Base-by-base conservation (phyloP, 352 stramenopile species). In the Pythium aquatile region DNA sequence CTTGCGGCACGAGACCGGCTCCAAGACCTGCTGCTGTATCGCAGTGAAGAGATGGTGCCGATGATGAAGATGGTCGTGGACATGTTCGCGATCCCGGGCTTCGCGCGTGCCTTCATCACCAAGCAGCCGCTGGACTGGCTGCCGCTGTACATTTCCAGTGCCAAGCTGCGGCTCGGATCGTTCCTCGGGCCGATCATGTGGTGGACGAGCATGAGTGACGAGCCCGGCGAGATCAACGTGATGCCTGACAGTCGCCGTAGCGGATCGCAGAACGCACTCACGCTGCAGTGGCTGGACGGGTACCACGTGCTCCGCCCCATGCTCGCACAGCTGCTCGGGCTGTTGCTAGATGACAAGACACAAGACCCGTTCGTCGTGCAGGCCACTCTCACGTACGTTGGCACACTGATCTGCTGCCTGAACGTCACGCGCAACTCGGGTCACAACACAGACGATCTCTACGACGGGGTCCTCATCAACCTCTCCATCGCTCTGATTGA, bases 381-480 rank as follows among this genome's bases (percentile, higher is more conserved):
- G 30, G 83, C 81, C n/a, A 88, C 70, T 48, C 47, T 90, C 20
- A 73, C 66, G 53, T 93, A 80, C 78, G 63, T 92, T 24, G 73
- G 69, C 78, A 65, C 67, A 77, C 55, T 60, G 20, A 54, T 72
- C 47, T 57, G 40, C 39, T 64, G 44, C 49, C 65, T 68, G 26
- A 77, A 75, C 9, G 74, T 74, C n/a, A 74, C 81, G 61, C 71
- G 74, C n/a, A 75, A 73, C 53, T 68, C 75, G 6, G 75, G 76
- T 13, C 72, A 85, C n/a, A 63, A 42, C 28, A 61, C 20, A n/a
- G 76, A 81, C 42, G 77, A 89, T 58, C 66, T 76, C 24, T 68
- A 88, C 46, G 84, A 93, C 53, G 84, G 84, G 2, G 80, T 91
- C 33, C 63, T 93, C 48, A 76, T 88, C 33, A 93, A 93, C 65